Percentiles rank a stretch among this genome's conserved stretches.
phyloP scores from a whole-genome alignment of 225 moss, liverwort and hornwort species.

The Pseudisothecium myosuroides region DNA sequence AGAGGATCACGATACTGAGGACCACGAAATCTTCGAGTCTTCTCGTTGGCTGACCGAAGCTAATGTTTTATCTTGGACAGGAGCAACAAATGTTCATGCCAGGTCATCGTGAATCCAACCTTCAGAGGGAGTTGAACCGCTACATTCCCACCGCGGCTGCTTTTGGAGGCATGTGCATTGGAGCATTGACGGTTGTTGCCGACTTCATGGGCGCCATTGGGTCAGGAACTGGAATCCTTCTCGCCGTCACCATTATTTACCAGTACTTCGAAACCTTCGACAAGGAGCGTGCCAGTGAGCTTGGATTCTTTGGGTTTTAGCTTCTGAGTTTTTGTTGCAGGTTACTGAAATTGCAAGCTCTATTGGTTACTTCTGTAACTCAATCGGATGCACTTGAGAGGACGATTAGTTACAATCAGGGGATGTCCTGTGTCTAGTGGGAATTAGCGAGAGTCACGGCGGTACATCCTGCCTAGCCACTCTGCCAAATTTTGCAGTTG shows the following conservation, averaged over 20 bases:
- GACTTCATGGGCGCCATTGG: conserved; percentile 99
- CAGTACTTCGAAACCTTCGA: conserved; percentile 97
- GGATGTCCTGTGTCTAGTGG: background rate
- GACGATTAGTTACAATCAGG: background rate
- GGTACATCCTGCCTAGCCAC: background rate
- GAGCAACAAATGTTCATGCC: conserved; percentile 99
- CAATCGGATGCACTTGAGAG: background rate
- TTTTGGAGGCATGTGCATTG: conserved; percentile 94
- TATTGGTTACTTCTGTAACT: background rate
- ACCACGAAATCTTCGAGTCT: background rate
- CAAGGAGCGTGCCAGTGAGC: conserved; percentile 92
- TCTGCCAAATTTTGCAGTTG: conserved; percentile 29
- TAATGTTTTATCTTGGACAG: conserved; percentile 8
- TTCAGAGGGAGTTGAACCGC: conserved; percentile 89
- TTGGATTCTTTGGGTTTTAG: conserved; percentile 96
- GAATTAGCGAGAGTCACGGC: background rate
- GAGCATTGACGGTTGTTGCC: conserved; percentile 84
- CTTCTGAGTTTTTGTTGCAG: background rate
- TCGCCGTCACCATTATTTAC: conserved; percentile 94
- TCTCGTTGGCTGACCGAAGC: background rate
- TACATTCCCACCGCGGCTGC: conserved; percentile 95
- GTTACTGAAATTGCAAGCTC: background rate
- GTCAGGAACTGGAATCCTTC: conserved; percentile 91
- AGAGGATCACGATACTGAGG: background rate
- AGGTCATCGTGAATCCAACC: conserved; percentile 89